Base-by-base conservation (phyloP, 192 early-diverging fungal species). In the Coemansia reversa region DNA sequence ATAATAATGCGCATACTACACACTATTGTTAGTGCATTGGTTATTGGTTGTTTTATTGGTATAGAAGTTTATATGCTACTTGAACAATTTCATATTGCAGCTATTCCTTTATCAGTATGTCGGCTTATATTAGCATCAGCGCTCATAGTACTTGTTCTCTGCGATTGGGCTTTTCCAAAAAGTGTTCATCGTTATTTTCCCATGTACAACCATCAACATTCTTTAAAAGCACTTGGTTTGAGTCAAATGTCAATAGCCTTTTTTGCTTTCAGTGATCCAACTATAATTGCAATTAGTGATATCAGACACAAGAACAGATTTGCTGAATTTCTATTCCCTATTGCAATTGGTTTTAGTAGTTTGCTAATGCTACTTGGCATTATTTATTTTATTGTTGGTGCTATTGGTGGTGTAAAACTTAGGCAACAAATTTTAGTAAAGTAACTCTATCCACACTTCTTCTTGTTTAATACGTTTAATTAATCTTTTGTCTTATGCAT, bases 1-100 rank as follows among this genome's bases (percentile, higher is more conserved):
- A 39, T 51, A 8, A 11, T 30, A 32, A 59, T 79, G 56, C 76
- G 76, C 7, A 33, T 62, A 19, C 2, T 55, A 0, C 69, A 73
- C 27, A 58, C 67, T 0, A 11, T 69, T n/a, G 50, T 54, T 1
- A 58, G 66, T 0, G 2, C 63, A n/a, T 28, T 66, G 30, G 39
- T 73, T 49, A n/a, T 66, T 18, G 39, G 23, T 1, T 65, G 70
- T 27, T 39, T 79, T 42, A 59, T 59, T 14, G 76, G 50, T 42
- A 73, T 79, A 67, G 62, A 79, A 45, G 63, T 63, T 0, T 79
- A 73, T 42, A 79, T 79, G 76, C 28, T 79, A 29, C 22, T 61
- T 1, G 55, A 33, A 24, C 32, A 73, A 12, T 54, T 63, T 3
- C 53, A 51, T 32, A 61, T 73, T 1, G 66, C 73, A 0, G 62